phyloP scores from a whole-genome alignment of 345 rosid genomes.

The Populus alba region DNA sequence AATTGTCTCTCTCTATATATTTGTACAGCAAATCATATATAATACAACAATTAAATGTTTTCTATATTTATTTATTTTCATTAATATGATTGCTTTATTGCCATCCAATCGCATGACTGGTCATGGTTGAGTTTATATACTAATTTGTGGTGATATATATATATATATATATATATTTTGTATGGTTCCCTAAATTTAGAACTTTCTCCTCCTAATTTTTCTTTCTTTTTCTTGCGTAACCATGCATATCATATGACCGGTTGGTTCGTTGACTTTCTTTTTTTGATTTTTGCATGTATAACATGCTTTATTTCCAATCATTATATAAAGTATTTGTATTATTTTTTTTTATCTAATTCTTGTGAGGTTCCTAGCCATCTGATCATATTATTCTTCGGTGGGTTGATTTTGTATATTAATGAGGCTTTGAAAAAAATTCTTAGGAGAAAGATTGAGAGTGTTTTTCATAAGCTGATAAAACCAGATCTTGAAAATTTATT shows the following conservation, averaged over 20 bases:
- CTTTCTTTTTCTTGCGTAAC: not conserved
- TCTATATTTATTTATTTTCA: too few species aligned
- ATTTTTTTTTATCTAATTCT: not conserved
- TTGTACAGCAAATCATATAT: too few species aligned
- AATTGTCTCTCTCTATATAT: too few species aligned
- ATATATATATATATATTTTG: not conserved
- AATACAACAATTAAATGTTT: too few species aligned
- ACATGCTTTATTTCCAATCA: not conserved
- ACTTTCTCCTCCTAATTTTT: not conserved
- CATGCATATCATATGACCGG: not conserved
- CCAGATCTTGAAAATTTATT: too few species aligned
- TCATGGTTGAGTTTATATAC: not conserved
- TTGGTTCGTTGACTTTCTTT: not conserved
- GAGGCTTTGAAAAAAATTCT: too few species aligned
- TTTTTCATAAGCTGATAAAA: too few species aligned
- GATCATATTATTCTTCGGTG: not conserved
- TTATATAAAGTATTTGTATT: not conserved
- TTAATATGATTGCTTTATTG: not conserved
- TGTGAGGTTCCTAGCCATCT: not conserved
- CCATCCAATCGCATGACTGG: not conserved
- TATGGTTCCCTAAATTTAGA: not conserved
- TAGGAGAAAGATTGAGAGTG: too few species aligned
- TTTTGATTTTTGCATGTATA: too few species aligned
- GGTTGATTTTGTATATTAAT: not conserved
- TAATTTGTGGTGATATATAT: not conserved